A percentile compares a stretch with the other conserved stretches of the same genome.
phyloP scores from a whole-genome alignment of 1,284 basidiomycete species.

The Xerocomus minutiporus region DNA sequence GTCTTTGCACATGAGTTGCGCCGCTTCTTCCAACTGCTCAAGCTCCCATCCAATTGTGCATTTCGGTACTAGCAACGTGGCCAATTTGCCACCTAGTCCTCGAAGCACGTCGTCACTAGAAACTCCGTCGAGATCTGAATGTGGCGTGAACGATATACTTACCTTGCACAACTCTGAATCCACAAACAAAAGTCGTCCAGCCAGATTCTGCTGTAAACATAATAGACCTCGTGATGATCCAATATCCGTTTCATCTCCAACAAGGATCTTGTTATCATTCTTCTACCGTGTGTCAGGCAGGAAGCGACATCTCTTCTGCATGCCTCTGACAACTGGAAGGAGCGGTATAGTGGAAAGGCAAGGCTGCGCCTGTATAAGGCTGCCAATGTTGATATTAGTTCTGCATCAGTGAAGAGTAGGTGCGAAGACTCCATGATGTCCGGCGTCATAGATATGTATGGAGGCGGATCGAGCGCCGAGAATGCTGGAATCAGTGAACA shows the following conservation, averaged over 20 bases:
- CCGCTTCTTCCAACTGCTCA: conserved; percentile 57
- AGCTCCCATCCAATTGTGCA: conserved; percentile 62
- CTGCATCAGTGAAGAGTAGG: conserved; percentile 41
- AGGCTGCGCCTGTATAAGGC: conserved; percentile 69
- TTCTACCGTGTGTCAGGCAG: conserved; percentile 56
- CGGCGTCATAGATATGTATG: conserved; percentile 33
- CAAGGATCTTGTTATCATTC: conserved; percentile 56
- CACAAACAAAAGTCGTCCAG: conserved; percentile 75
- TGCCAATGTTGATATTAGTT: conserved; percentile 47
- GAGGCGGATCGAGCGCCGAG: conserved; percentile 69
- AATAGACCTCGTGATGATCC: conserved; percentile 77
- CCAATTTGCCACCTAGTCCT: conserved; percentile 43
- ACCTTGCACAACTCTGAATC: conserved; percentile 63
- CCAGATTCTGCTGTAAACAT: conserved; percentile 79
- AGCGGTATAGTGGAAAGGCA: conserved; percentile 71
- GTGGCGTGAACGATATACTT: conserved; percentile 14
- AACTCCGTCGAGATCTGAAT: conserved; percentile 5
- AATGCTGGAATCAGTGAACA: conserved; percentile 66
- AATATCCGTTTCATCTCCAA: conserved; percentile 66
- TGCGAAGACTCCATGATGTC: conserved; percentile 12
- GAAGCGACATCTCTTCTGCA: conserved; percentile 61
- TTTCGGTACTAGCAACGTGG: conserved; percentile 46
- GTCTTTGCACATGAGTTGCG: conserved; percentile 37
- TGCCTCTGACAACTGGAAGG: conserved; percentile 63
- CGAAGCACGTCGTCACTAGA: conserved; percentile 53